Evolutionary conservation across 139 green algal species (phyloP), one percentile per base, ranked within the genome.

Genomic region (Chlamydomonas incerta): DNA sequence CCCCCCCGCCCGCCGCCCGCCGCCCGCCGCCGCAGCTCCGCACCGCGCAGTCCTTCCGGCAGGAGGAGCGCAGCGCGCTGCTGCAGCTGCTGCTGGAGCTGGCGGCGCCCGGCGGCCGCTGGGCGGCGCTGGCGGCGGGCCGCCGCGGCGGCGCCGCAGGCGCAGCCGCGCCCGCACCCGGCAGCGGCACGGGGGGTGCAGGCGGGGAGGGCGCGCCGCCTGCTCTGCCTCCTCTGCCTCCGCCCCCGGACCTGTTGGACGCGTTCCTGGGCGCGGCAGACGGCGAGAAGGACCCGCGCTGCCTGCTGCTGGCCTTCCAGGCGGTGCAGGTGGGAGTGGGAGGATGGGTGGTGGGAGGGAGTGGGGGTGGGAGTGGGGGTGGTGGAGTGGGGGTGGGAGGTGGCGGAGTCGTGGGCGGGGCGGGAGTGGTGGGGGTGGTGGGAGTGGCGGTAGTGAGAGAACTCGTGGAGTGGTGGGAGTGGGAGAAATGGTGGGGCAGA

Each of bases 261-360:
- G 63, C 63, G 13, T 83, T 83, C 65, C 77, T 83, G 63, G 77
- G 77, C 31, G 77, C 77, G 29, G 79, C 97, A 50, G 96, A 99
- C 75, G 96, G 95, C 23, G 96, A 99, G 88, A 96, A 96, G 74
- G 96, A 99, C 87, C 97, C 97, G 14, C 92, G 97, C 55, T 98
- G 95, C 87, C 90, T 99, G 46, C 75, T 98, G 67, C 70, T 90
- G 33, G 92, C 90, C 1, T 97, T 99, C 37, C 35, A 93, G 41
- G 83, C 88, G 31, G 74, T 95, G 0, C 18, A 84, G 88, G 91
- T 93, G 35, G 28, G n/a, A n/a, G 73, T 35, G 65, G 60, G 24
- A 1, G 35, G 10, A 10, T 33, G 69, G 23, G 10, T 11, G 70
- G 60, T 15, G 60, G 55, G 11, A 2, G 15, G 66, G 21, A 10